These are phyloP conservation scores for Priceomyces melissophilus DNA, from an alignment of 805 yeast species.

Conservation along the genomic window DNA sequence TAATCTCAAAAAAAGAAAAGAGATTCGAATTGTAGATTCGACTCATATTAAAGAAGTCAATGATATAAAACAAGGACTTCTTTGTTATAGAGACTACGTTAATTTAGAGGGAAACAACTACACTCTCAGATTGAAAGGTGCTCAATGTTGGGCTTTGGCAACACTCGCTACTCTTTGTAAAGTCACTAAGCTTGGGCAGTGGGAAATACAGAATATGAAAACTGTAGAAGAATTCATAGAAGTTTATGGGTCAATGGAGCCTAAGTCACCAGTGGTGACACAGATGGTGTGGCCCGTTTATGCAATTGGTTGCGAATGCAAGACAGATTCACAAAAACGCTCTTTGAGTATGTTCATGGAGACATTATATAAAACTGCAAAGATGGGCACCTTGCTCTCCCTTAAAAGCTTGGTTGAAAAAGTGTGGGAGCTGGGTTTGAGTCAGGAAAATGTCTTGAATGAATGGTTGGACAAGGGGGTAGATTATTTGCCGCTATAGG, in stretches of 20 bases:
- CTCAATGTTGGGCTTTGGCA: conserved; percentile 56
- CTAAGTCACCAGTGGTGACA: conserved; percentile 46
- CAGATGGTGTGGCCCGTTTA: conserved; percentile 66
- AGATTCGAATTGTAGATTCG: conserved; percentile 3
- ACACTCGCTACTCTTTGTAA: conserved; percentile 24
- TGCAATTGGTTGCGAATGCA: conserved; percentile 46
- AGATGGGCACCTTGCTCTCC: conserved; percentile 52
- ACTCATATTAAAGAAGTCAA: conserved; percentile 21
- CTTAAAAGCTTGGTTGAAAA: conserved; percentile 40
- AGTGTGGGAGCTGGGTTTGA: conserved; percentile 44
- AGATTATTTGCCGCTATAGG: conserved; percentile 30
- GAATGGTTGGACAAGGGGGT: conserved; percentile 51
- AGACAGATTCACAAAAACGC: conserved; percentile 26
- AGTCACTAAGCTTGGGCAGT: conserved; percentile 24
- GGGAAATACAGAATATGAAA: conserved; percentile 24
- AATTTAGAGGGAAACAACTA: conserved; percentile 25
- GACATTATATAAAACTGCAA: conserved; percentile 43
- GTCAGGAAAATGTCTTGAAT: conserved; percentile 42
- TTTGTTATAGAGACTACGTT: conserved; percentile 49
- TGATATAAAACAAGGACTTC: conserved; percentile 29
- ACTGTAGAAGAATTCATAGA: conserved; percentile 45
- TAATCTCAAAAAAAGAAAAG: conserved; percentile 11
- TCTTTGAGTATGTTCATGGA: conserved; percentile 33
- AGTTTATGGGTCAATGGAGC: conserved; percentile 44
- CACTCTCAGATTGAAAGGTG: conserved; percentile 43